Evolutionary conservation across 495 filamentous ascomycete species (phyloP), one percentile per base, ranked within the genome.

Genomic region (Cercophora samala): DNA sequence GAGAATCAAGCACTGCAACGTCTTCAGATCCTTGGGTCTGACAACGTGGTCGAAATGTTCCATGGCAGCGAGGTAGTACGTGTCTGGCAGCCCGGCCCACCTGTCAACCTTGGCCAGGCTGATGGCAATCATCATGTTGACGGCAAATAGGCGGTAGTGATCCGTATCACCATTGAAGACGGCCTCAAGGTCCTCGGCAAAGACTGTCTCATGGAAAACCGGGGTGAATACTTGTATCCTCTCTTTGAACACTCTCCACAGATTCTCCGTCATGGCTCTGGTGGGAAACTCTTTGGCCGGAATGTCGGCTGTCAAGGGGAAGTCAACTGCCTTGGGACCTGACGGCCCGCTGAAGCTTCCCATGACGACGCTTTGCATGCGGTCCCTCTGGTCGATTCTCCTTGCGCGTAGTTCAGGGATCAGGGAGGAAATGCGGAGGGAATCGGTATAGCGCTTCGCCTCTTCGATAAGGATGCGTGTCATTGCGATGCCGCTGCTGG

Each of bases 401-500:
- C 74, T 66, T 2, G 67, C 70, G 11, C 64, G 67, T 51, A 90
- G 81, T 66, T 90, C 88, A 5, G 92, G 89, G n/a, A 95, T 87
- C 26, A 97, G 86, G 72, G 96, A 92, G 63, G 90, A 89, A 78
- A 97, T 96, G 66, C 87, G 90, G 75, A 90, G 91, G 3, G 90
- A 87, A 66, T 91, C 89, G 32, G 90, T 93, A 68, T 91, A 92
- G 66, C 90, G 88, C 72, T 94, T 98, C 58, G 93, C 93, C 72
- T 96, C 87, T 74, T 97, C 93, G 88, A 98, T 96, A 26, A 98
- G 90, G 71, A 97, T 80, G 42, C 93, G 87, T 19, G 93, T 94
- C 79, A 98, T 94, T 68, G 91, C 92, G 74, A 96, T 94, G 66
- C 94, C 94, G 75, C 94, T 97, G 13, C 92, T 94, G 13, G 94